Evolutionary conservation across 768 basidiomycete species (phyloP).

Genomic region (Gloeopeniophorella convolvens): DNA sequence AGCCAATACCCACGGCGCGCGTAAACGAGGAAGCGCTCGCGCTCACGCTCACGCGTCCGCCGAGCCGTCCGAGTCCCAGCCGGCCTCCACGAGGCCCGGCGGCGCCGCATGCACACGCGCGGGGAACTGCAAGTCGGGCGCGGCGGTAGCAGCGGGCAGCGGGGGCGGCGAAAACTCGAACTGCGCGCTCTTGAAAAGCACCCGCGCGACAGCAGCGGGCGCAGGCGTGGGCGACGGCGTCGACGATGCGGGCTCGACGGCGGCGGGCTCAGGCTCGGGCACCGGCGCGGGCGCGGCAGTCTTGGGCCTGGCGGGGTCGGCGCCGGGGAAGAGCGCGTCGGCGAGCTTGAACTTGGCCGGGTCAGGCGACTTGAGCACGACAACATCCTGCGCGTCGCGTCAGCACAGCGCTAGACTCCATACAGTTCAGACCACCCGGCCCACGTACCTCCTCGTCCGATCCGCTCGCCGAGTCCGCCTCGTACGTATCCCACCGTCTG

Average conservation of each 20-base stretch:
- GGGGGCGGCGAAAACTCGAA: too few species aligned
- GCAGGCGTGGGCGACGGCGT: slow-evolving; percentile 11
- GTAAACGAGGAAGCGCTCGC: not conserved
- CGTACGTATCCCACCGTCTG: slow-evolving; percentile 8
- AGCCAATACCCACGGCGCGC: too few species aligned
- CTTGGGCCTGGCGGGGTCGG: not conserved
- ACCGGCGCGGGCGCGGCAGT: too few species aligned
- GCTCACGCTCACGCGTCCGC: slow-evolving; percentile 3
- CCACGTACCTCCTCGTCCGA: slow-evolving; percentile 21
- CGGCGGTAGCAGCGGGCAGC: too few species aligned
- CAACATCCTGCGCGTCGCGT: slow-evolving; percentile 21
- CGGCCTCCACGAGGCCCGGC: slow-evolving; percentile 12
- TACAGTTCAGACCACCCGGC: too few species aligned
- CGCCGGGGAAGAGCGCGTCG: slow-evolving; percentile 7
- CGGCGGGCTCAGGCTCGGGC: slow-evolving; percentile 1
- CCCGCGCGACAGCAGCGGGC: slow-evolving; percentile 3
- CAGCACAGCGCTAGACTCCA: too few species aligned
- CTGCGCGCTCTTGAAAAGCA: slow-evolving; percentile 14
- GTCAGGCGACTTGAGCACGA: slow-evolving; percentile 17
- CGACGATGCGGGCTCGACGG: slow-evolving; percentile 13
- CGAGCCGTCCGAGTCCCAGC: slow-evolving; percentile 19
- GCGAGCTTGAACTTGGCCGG: slow-evolving; percentile 19
- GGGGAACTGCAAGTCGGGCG: slow-evolving; percentile 9
- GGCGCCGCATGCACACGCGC: slow-evolving; percentile 5
- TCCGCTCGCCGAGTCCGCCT: slow-evolving; percentile 12